Evolutionary conservation across 2,329 filamentous ascomycete species (phyloP).

Genomic region (Neophaeococcomyces mojaviensis): DNA sequence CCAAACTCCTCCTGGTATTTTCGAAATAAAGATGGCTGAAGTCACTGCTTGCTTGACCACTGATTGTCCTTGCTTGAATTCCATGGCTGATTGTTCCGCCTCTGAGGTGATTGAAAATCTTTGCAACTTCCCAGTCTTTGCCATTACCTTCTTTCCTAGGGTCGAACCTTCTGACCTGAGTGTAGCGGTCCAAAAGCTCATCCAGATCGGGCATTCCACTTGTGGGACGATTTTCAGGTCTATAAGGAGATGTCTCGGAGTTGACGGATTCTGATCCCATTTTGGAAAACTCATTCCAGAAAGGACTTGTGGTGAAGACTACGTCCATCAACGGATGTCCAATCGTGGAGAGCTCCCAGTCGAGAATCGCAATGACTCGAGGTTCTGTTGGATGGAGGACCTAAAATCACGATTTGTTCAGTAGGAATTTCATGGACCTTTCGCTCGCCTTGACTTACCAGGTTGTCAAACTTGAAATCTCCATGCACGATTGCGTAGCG

Average conservation of each 20-base stretch:
- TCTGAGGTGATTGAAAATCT: constrained; percentile 14
- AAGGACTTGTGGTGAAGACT: constrained; percentile 12
- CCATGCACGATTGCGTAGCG: constrained; percentile 68
- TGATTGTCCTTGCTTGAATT: constrained; percentile 16
- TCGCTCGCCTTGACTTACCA: constrained; percentile 41
- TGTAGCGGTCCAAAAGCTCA: constrained; percentile 13
- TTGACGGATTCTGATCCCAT: not conserved
- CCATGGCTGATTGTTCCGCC: constrained; percentile 16
- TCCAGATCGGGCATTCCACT: constrained; percentile 13
- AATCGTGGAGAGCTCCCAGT: constrained; percentile 90
- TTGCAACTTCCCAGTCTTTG: constrained; percentile 15
- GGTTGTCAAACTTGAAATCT: constrained; percentile 79
- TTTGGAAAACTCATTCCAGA: constrained; percentile 11
- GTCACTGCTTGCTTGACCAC: constrained; percentile 17
- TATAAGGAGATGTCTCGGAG: constrained; percentile 7
- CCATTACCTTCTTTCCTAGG: constrained; percentile 10
- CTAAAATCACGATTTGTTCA: constrained; percentile 4
- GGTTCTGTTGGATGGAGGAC: constrained; percentile 69
- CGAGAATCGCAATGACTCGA: constrained; percentile 73
- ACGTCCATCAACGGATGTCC: constrained; percentile 60
- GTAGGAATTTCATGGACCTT: not conserved
- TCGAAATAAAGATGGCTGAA: constrained; percentile 14
- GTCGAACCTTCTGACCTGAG: constrained; percentile 11
- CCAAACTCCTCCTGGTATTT: constrained; percentile 13
- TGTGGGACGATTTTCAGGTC: constrained; percentile 8